Base-by-base conservation (phyloP, 768 basidiomycete species). In the Hygrophorus pudorinus region DNA sequence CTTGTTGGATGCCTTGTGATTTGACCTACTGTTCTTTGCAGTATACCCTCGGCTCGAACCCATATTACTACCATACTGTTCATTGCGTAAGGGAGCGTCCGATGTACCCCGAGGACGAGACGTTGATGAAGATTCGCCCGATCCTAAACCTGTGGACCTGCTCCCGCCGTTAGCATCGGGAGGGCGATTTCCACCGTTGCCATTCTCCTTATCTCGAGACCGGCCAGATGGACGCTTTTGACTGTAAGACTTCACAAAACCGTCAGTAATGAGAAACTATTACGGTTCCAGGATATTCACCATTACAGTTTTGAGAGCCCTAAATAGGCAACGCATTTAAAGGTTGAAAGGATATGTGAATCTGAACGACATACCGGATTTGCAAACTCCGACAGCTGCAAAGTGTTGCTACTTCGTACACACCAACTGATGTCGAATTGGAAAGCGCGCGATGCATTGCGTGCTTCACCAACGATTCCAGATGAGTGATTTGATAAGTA, bases 401-500 rank as follows among this genome's bases (percentile, higher is more conserved):
- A 3, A 97, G 65, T 2, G 93, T 94, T 7, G 93, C 89, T 8
- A 96, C 91, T 59, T 96, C 92, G 58, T 97, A 97, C 35, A 97
- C 85, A 20, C 85, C 87, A 14, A 93, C 87, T 20, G 86, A 88
- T 10, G 84, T 88, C 21, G 79, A 76, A 55, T 88, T 87, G 27
- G 82, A 85, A 24, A 97, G 63, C 12, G 84, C 76, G 16, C 82
- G 79, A 57, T 98, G 94, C 81, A 98, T 88, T 4, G 91, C 88
- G 60, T 98, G 93, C 53, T 85, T 85, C n/a, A 89, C 88, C 16
- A 93, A 67, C 5, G 67, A 68, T 51, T 81, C 77, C 14, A 99
- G 66, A 57, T 93, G 80, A 2, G 70, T 59, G 42, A 96, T 71
- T 32, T 78, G 68, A 62, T 98, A 98, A 44, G 81, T 90, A 48